Base-by-base conservation (phyloP, 176 grass and related monocot species). In the Dendrocalamus sinicus region DNA sequence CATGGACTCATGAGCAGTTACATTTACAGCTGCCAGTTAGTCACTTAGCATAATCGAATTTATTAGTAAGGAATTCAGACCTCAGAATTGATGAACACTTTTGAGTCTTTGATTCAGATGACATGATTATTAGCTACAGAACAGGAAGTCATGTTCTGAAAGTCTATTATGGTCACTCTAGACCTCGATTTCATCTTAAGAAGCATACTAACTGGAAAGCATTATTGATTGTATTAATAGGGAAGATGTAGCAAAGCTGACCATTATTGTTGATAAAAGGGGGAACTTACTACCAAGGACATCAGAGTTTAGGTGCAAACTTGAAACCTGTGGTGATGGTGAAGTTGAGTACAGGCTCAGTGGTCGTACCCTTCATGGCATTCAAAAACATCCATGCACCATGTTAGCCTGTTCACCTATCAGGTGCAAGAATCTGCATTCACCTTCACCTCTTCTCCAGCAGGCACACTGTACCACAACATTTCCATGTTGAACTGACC, bases 251-350 rank as follows among this genome's bases (percentile, higher is more conserved):
- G 22, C 44, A 84, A 84, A 23, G 11, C 44, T 75, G 61, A 32
- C 30, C 71, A 75, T 84, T n/a, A 41, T 26, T 84, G 13, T 84
- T 84, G 20, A 75, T 84, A 75, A 41, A 50, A 52, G 10, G 24
- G 60, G 55, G 43, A 24, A 12, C 58, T 26, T 75, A 24, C 59
- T 26, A 16, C 20, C 12, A 50, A 52, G 70, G 7, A 52, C 28
- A 62, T 40, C 46, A 75, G 19, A 52, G 71, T 71, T 75, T 20
- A 72, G 40, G 40, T 60, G 54, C 24, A 20, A 72, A 61, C 58
- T 12, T 83, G 24, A 83, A 61, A 73, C 23, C 57, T 23, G 28
- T 74, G 45, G 44, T 9, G 19, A 52, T 50, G 72, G 9, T 17
- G 12, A 75, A 51, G 12, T 50, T 37, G 26, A 83, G 58, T 50